Percentiles rank a stretch among this genome's conserved stretches.
Evolutionary conservation across 2,329 filamentous ascomycete genomes (phyloP).

Genomic region (Magnaporthiopsis poae): DNA sequence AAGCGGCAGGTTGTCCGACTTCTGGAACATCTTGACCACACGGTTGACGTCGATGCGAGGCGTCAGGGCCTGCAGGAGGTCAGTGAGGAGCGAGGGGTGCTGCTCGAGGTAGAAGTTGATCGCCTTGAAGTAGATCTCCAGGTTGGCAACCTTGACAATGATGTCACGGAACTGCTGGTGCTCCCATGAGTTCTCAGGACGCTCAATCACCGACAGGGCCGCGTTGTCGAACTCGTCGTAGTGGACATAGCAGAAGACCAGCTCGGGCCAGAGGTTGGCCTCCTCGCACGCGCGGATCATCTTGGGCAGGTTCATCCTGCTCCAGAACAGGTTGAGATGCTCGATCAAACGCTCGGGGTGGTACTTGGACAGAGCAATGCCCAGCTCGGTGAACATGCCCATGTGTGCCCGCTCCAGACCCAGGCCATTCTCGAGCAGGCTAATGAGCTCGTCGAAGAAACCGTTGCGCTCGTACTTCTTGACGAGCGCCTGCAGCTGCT

Average conservation of each 20-base stretch:
- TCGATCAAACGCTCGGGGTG: constrained; percentile 96
- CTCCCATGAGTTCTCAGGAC: constrained; percentile 94
- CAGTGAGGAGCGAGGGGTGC: constrained; percentile 90
- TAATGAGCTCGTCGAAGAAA: constrained; percentile 97
- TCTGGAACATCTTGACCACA: constrained; percentile 98
- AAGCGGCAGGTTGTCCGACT: constrained; percentile 92
- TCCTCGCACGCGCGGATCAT: constrained; percentile 89
- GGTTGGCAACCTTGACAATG: constrained; percentile 89
- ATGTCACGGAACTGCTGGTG: constrained; percentile 99
- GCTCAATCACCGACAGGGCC: constrained; percentile 93
- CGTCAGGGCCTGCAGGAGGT: constrained; percentile 85
- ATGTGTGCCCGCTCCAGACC: constrained; percentile 87
- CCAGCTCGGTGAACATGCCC: constrained; percentile 92
- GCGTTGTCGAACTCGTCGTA: constrained; percentile 98
- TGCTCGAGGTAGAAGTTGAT: constrained; percentile 97
- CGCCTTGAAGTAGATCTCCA: constrained; percentile 97
- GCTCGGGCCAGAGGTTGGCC: constrained; percentile 90
- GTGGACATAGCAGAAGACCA: constrained; percentile 96
- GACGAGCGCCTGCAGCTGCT: constrained; percentile 84
- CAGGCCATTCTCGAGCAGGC: constrained; percentile 84
- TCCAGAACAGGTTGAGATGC: constrained; percentile 97
- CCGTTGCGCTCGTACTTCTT: constrained; percentile 94
- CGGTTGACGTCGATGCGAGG: constrained; percentile 93
- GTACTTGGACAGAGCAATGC: constrained; percentile 86
- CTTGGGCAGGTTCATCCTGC: constrained; percentile 93